These are phyloP conservation scores for Acanthamoeba culbertsoni DNA, from an alignment of 208 protist genomes.

Conservation along the genomic window DNA sequence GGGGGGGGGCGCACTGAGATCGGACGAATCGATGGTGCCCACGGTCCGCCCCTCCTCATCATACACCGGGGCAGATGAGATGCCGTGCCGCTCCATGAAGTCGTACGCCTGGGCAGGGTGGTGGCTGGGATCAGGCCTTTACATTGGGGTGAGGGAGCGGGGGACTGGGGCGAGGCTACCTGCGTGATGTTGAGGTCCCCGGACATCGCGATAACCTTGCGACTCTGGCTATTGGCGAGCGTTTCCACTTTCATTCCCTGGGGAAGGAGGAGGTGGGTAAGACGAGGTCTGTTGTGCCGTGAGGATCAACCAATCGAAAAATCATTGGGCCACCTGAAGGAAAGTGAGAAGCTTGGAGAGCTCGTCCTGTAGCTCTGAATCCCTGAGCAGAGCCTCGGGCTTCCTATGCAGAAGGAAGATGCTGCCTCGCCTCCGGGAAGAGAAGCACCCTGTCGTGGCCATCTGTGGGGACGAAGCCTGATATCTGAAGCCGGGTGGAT, in stretches of 20 bases:
- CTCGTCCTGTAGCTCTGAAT: neutral
- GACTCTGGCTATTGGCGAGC: slow-evolving; percentile 1
- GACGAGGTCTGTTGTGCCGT: neutral
- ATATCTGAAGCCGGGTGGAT: neutral
- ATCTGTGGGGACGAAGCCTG: neutral
- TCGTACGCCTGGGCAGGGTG: neutral
- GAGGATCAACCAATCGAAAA: neutral
- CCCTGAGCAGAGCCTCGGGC: neutral
- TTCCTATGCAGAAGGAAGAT: neutral
- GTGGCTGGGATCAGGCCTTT: neutral
- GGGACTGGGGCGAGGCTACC: neutral
- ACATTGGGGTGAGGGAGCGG: neutral
- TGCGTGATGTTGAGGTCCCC: slow-evolving; percentile 22
- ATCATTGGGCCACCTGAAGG: neutral
- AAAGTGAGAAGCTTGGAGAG: neutral
- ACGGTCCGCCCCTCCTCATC: slow-evolving; percentile 50
- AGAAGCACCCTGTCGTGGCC: neutral
- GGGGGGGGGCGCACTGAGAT: neutral
- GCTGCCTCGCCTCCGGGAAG: neutral
- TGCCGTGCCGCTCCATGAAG: slow-evolving; percentile 27
- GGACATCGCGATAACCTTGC: slow-evolving; percentile 40
- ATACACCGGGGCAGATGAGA: slow-evolving; percentile 32
- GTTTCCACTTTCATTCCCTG: slow-evolving; percentile 35
- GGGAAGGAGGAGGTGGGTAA: neutral
- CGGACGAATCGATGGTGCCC: neutral